Conservation (phyloP, 1,284 basidiomycete genomes). For the Ganoderma lingzhi region DNA sequence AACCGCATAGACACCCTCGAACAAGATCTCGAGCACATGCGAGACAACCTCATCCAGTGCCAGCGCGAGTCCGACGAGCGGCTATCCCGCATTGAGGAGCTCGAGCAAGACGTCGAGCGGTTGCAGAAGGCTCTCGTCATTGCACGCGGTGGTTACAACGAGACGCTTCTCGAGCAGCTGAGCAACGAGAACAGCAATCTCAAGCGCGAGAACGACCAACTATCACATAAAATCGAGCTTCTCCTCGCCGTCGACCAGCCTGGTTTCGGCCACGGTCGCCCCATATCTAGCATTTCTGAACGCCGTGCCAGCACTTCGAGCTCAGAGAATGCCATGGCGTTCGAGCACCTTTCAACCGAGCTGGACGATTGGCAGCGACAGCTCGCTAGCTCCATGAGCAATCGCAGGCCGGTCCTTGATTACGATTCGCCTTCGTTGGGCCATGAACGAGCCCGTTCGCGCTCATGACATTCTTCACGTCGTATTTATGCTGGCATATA, state of each 20-base stretch:
- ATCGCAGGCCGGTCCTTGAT: constrained; percentile 73
- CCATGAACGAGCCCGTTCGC: constrained; percentile 69
- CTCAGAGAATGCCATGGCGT: constrained; percentile 80
- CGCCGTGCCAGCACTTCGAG: constrained; percentile 78
- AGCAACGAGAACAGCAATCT: constrained; percentile 80
- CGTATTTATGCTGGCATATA: constrained; percentile 45
- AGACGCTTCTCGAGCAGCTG: constrained; percentile 77
- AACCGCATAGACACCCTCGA: constrained; percentile 79
- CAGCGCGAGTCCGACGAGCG: constrained; percentile 83
- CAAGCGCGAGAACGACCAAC: constrained; percentile 83
- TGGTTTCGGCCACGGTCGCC: constrained; percentile 66
- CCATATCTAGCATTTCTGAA: constrained; percentile 68
- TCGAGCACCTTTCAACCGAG: constrained; percentile 79
- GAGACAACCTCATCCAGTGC: constrained; percentile 75
- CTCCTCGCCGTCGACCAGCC: constrained; percentile 87
- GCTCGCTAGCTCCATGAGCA: constrained; percentile 78
- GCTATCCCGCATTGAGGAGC: constrained; percentile 76
- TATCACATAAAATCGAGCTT: constrained; percentile 86
- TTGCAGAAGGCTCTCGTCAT: constrained; percentile 80
- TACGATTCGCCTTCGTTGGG: constrained; percentile 59
- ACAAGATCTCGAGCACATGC: constrained; percentile 75
- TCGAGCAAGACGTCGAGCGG: constrained; percentile 83
- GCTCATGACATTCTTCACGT: constrained; percentile 59
- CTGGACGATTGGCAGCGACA: constrained; percentile 86
- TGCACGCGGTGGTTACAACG: constrained; percentile 77